A percentile compares a stretch with the other conserved stretches of the same genome.
phyloP scores from a whole-genome alignment of 208 protist species.

The Crithidia sp. region DNA sequence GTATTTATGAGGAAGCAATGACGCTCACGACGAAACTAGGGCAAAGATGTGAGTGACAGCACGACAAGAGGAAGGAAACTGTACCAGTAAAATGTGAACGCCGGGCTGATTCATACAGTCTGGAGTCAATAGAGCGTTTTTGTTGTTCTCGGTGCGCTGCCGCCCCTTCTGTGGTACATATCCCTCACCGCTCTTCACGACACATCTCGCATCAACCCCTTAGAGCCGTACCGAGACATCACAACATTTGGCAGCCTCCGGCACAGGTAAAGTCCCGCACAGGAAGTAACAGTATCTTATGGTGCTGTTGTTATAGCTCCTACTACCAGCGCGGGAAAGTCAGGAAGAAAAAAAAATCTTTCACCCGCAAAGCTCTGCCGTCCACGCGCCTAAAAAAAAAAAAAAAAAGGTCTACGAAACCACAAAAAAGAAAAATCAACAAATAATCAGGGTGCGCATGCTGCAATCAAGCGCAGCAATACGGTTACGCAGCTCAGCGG shows the following conservation, averaged over 20 bases:
- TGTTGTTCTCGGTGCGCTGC: background rate
- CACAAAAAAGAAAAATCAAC: slow-evolving; percentile 1
- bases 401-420: background rate
- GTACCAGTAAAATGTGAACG: too few species aligned
- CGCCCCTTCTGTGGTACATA: background rate
- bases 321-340: too few species aligned
- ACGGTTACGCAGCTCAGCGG: slow-evolving; percentile 42
- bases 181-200: background rate
- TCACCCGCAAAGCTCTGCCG: background rate
- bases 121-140: too few species aligned
- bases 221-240: background rate
- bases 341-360: background rate
- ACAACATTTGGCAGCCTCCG: background rate
- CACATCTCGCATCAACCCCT: background rate
- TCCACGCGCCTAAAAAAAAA: background rate
- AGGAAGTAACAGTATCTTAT: background rate
- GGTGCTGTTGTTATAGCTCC: too few species aligned
- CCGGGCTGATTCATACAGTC: too few species aligned
- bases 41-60: background rate
- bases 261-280: slow-evolving; percentile 14
- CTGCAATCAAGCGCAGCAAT: slow-evolving; percentile 59
- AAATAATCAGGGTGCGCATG: slow-evolving; percentile 65
- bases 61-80: too few species aligned
- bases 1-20: background rate
- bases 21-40: background rate